These are phyloP conservation scores for Erodium maritimum DNA, from an alignment of 345 rosid species.

Conservation along the genomic window DNA sequence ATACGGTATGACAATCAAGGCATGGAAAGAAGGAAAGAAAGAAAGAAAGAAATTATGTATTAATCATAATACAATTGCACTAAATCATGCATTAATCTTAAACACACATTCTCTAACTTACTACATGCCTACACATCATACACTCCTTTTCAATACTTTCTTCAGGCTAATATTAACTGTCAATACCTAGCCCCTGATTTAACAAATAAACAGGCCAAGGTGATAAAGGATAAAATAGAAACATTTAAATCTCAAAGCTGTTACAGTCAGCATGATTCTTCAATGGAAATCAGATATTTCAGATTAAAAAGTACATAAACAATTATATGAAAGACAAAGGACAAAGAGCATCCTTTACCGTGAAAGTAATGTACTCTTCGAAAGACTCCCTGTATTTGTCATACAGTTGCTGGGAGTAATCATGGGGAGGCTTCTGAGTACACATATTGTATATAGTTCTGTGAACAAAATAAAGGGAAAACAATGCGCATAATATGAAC, in stretches of 20 bases:
- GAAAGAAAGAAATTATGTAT: too few relatives aligned
- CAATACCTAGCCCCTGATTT: not conserved
- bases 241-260: too few relatives aligned
- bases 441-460: conserved; percentile 82
- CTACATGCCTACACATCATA: too few relatives aligned
- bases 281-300: too few relatives aligned
- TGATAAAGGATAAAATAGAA: too few relatives aligned
- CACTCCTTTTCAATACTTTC: not conserved
- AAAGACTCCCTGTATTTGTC: conserved; percentile 64
- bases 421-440: conserved; percentile 73
- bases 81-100: not conserved
- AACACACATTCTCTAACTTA: not conserved
- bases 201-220: not conserved
- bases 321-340: not conserved
- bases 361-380: conserved; percentile 48
- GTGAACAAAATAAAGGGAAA: conserved; percentile 1
- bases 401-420: conserved; percentile 82
- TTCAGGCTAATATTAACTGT: too few relatives aligned
- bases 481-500: not conserved
- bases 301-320: not conserved
- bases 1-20: too few relatives aligned
- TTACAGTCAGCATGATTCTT: too few relatives aligned
- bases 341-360: conserved; percentile 28
- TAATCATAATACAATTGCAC: too few relatives aligned
- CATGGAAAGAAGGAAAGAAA: too few relatives aligned